phyloP scores from a whole-genome alignment of 2,329 filamentous ascomycete species.

The Neonectria sp. region DNA sequence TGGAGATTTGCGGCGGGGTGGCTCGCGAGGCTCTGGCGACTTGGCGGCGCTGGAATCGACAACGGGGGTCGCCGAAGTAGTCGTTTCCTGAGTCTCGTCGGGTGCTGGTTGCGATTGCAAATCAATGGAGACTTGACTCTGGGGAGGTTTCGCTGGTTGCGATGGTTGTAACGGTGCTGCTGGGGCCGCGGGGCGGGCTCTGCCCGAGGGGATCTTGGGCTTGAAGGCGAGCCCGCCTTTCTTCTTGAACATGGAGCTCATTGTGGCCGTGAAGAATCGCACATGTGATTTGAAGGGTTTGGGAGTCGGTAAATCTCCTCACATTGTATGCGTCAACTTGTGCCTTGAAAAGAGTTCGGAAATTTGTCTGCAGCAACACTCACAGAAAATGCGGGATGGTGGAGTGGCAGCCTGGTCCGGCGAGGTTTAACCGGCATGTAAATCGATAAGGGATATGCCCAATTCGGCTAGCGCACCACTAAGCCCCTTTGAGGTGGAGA shows the following conservation, averaged over 20 bases:
- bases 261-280: conserved; percentile 54
- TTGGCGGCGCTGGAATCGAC: conserved; percentile 21
- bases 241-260: conserved; percentile 80
- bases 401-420: conserved; percentile 36
- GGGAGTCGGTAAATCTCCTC: conserved; percentile 27
- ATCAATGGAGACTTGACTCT: conserved; percentile 33
- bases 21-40: conserved; percentile 29
- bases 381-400: conserved; percentile 50
- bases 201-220: conserved; percentile 74
- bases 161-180: conserved; percentile 51
- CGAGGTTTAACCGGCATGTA: conserved; percentile 54
- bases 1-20: conserved; percentile 36
- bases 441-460: conserved; percentile 52
- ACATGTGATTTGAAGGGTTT: conserved; percentile 34
- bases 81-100: conserved; percentile 19
- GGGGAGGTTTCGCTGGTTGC: conserved; percentile 41
- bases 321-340: conserved; percentile 36
- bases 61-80: conserved; percentile 11
- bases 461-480: conserved; percentile 53
- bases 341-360: conserved; percentile 24
- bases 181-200: conserved; percentile 64
- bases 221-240: conserved; percentile 75
- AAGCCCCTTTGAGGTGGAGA: conserved; percentile 54
- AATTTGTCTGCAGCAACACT: conserved; percentile 39
- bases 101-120: conserved; percentile 26